Evolutionary conservation across 805 yeast genomes (phyloP).

Genomic region (Saitoella complicata): DNA sequence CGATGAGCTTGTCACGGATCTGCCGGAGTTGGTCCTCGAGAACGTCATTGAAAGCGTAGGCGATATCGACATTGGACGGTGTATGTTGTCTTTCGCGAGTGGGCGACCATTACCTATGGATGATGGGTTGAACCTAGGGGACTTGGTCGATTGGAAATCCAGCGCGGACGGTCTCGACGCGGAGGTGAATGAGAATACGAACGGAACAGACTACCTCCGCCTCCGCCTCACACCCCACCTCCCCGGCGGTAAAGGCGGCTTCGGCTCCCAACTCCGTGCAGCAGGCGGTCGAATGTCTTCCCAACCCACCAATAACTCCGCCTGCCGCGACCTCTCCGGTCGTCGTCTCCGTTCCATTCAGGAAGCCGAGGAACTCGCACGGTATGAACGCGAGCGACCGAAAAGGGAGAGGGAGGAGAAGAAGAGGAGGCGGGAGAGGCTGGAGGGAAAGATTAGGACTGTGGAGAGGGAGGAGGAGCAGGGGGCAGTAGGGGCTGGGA

Average conservation of each 20-base stretch:
- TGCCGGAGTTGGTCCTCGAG: too few relatives aligned
- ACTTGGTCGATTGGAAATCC: too few relatives aligned
- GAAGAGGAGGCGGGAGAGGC: not conserved
- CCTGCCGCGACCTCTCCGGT: slow-evolving; percentile 29
- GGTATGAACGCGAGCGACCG: slow-evolving; percentile 8
- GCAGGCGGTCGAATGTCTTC: slow-evolving; percentile 26
- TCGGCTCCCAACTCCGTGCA: slow-evolving; percentile 28
- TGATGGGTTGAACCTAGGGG: too few relatives aligned
- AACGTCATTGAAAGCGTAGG: too few relatives aligned
- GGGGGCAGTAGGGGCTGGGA: slow-evolving; percentile 9
- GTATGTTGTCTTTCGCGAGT: too few relatives aligned
- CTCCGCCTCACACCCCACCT: slow-evolving; percentile 6
- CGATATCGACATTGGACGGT: too few relatives aligned
- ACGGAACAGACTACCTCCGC: too few relatives aligned
- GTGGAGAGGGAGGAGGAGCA: not conserved
- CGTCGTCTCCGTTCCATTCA: slow-evolving; percentile 24
- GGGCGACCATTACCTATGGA: too few relatives aligned
- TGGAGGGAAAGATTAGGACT: not conserved
- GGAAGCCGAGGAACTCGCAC: slow-evolving; percentile 24
- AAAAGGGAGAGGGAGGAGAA: not conserved
- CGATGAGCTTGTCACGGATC: too few relatives aligned
- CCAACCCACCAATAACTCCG: slow-evolving; percentile 17
- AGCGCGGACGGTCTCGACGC: too few relatives aligned
- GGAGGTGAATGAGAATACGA: too few relatives aligned
- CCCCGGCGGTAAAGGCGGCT: slow-evolving; percentile 41